Evolutionary conservation across 2,329 filamentous ascomycete genomes (phyloP).

Genomic region (Ceratocystis huliohia): DNA sequence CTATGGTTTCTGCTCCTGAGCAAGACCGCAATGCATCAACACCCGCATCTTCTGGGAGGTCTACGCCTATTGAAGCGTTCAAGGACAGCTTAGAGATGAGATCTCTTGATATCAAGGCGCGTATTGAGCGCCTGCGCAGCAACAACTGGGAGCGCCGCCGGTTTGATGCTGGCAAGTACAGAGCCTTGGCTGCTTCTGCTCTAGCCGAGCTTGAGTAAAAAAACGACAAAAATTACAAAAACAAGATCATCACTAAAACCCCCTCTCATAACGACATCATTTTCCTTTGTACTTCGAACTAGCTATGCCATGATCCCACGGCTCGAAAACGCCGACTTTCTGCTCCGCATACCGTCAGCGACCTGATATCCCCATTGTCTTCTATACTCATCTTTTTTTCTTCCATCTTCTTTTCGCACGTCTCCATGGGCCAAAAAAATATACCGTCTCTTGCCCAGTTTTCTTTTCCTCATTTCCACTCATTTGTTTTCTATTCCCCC

Average conservation of each 20-base stretch:
- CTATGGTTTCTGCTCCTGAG: constrained; percentile 27
- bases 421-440: constrained; percentile 1
- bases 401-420: background rate
- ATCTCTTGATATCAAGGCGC: constrained; percentile 34
- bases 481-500: constrained; percentile 7
- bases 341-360: background rate
- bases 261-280: constrained; percentile 1
- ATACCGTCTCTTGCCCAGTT: constrained; percentile 9
- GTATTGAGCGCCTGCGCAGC: constrained; percentile 43
- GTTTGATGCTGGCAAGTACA: constrained; percentile 42
- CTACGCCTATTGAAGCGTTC: constrained; percentile 22
- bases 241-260: background rate
- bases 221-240: background rate
- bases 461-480: constrained; percentile 9
- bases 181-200: constrained; percentile 39
- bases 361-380: constrained; percentile 6
- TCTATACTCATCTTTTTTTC: background rate
- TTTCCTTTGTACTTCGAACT: constrained; percentile 1
- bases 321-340: background rate
- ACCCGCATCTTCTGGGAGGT: constrained; percentile 17
- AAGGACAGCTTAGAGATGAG: constrained; percentile 30
- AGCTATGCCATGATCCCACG: background rate
- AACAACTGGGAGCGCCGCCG: constrained; percentile 43
- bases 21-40: constrained; percentile 10
- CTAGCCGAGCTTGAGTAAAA: constrained; percentile 36